These are phyloP conservation scores for Millerozyma miso DNA, from an alignment of 805 yeast genomes.

Conservation along the genomic window DNA sequence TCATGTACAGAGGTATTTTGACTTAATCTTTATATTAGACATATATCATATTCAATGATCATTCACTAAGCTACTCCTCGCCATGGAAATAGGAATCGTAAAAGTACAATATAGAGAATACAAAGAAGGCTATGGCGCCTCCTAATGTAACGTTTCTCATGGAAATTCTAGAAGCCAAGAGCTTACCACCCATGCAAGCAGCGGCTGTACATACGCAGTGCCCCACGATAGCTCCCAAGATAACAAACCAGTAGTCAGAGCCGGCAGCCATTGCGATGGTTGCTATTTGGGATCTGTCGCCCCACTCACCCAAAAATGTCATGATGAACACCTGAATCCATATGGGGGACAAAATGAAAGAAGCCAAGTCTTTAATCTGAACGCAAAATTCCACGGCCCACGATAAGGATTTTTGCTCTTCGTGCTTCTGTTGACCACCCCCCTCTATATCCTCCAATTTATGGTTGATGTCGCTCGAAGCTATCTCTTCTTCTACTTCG, in stretches of 20 bases:
- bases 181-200: conserved; percentile 92
- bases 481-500: conserved; percentile 93
- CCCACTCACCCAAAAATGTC: conserved; percentile 99
- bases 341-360: conserved; percentile 71
- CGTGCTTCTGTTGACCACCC: conserved; percentile 30
- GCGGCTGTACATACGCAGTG: conserved; percentile 83
- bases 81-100: conserved; percentile 50
- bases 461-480: conserved; percentile 51
- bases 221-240: conserved; percentile 84
- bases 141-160: conserved; percentile 89
- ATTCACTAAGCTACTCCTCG: conserved; percentile 1
- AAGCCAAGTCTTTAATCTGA: conserved; percentile 51
- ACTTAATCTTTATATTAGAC: conserved; percentile 5
- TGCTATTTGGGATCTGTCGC: conserved; percentile 96
- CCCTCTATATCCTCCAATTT: conserved; percentile 56
- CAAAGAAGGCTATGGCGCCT: conserved; percentile 82
- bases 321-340: conserved; percentile 93
- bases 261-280: conserved; percentile 99
- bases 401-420: conserved; percentile 8
- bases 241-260: conserved; percentile 83
- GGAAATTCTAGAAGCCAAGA: conserved; percentile 82
- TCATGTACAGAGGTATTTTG: conserved; percentile 35
- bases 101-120: conserved; percentile 78
- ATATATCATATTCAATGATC: neutral
- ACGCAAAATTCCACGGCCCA: conserved; percentile 27